phyloP scores from a whole-genome alignment of 2,329 filamentous ascomycete genomes.

The Diaporthe capsici region DNA sequence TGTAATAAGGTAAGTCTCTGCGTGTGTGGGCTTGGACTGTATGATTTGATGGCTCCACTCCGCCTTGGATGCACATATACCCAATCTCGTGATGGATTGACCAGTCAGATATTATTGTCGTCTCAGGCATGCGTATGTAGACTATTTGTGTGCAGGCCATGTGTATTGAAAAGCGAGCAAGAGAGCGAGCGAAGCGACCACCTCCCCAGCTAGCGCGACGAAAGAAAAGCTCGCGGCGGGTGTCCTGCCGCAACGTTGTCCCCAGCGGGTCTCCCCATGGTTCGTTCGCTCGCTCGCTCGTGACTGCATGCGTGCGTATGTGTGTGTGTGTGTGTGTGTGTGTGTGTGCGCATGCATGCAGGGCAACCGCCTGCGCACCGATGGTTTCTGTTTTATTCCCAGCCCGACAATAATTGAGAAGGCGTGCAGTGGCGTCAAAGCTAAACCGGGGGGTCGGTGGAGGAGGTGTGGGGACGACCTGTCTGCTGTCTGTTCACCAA shows the following conservation, averaged over 20 bases:
- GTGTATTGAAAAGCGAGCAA: conserved; percentile 8
- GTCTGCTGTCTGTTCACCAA: not conserved
- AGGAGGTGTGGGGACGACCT: not conserved
- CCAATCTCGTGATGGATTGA: not conserved
- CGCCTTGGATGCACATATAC: not conserved
- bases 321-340: not conserved
- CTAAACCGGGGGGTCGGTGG: conserved; percentile 7
- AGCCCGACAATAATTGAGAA: conserved; percentile 16
- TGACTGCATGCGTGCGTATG: conserved; percentile 1
- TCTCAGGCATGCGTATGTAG: not conserved
- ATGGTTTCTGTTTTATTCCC: conserved; percentile 1
- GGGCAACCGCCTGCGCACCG: conserved; percentile 20
- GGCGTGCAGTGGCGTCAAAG: conserved; percentile 27
- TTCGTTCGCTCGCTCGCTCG: not conserved
- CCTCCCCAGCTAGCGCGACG: not conserved
- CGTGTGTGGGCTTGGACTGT: not conserved
- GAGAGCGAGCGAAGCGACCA: conserved; percentile 11
- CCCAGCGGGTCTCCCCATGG: not conserved
- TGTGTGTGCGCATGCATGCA: not conserved
- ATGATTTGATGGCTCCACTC: not conserved
- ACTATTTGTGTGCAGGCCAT: not conserved
- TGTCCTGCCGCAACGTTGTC: not conserved
- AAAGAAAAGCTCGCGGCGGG: not conserved
- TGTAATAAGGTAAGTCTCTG: not conserved
- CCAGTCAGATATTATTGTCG: not conserved